Conservation (phyloP, 1,139 yeast species). For the Yamadazyma songkhlaensis region DNA sequence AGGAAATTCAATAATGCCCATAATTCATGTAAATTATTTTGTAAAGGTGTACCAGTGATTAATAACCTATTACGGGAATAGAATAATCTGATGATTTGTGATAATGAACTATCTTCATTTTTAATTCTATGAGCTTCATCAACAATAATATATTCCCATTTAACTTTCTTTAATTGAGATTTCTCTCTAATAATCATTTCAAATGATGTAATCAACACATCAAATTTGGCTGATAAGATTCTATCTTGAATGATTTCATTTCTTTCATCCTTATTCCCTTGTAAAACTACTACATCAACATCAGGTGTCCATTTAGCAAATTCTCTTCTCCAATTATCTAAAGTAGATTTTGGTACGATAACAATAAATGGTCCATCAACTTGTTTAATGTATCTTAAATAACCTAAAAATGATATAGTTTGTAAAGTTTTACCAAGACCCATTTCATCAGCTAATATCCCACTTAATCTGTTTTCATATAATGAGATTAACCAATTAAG, state of each 20-base stretch:
- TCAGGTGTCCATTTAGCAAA: slow-evolving; percentile 95
- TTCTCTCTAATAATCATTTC: slow-evolving; percentile 93
- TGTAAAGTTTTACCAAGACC: slow-evolving; percentile 50
- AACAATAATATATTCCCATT: slow-evolving; percentile 91
- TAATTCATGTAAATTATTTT: slow-evolving; percentile 88
- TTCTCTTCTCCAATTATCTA: slow-evolving; percentile 95
- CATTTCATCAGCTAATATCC: slow-evolving; percentile 51
- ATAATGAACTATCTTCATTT: slow-evolving; percentile 85
- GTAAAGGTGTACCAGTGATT: slow-evolving; percentile 95
- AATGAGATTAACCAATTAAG: slow-evolving; percentile 46
- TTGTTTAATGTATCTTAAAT: slow-evolving; percentile 70
- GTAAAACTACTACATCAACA: slow-evolving; percentile 79
- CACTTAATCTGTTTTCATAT: slow-evolving; percentile 43
- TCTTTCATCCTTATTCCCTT: slow-evolving; percentile 84
- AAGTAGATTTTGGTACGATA: slow-evolving; percentile 91
- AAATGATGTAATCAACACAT: slow-evolving; percentile 84
- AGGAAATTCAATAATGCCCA: slow-evolving; percentile 93
- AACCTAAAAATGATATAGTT: slow-evolving; percentile 69
- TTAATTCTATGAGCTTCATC: slow-evolving; percentile 98
- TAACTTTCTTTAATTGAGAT: slow-evolving; percentile 69
- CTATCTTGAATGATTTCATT: slow-evolving; percentile 54
- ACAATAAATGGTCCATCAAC: slow-evolving; percentile 91
- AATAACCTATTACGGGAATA: slow-evolving; percentile 80
- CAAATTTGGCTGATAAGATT: slow-evolving; percentile 73
- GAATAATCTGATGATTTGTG: slow-evolving; percentile 85